Evolutionary conservation across 495 filamentous ascomycete genomes (phyloP), one percentile per base, ranked within the genome.

Genomic region (Podospora appendiculata): DNA sequence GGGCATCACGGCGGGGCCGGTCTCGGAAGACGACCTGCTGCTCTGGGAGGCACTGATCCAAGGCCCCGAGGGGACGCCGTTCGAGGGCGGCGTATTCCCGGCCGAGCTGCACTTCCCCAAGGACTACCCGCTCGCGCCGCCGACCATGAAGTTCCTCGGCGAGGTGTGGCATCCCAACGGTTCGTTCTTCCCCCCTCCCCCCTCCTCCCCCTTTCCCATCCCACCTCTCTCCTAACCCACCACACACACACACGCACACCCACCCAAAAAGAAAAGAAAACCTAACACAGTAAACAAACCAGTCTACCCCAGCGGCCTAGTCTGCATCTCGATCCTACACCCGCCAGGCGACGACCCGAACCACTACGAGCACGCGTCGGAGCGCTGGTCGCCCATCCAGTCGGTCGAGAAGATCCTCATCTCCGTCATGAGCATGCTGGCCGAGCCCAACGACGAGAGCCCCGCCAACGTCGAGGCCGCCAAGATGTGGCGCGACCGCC

Each of bases 261-360:
- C n/a, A n/a, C n/a, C n/a, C n/a, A n/a, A n/a, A n/a, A 33, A 1
- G 16, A 6, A 38, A 32, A 34, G 11, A 16, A 17, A 33, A 25
- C 18, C 41, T 50, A 25, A 45, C 8, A 16, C 12, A n/a, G 25
- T 2, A 19, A 17, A 13, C 10, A 10, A 33, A 25, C 47, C 62
- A 97, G 93, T 98, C 33, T 98, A 98, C 64, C 79, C 88, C 35
- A 88, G 83, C 64, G 93, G 93, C 53, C 75, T 85, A 16, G 93
- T 99, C 53, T 99, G 93, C 71, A 99, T 99, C 55, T 93, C 88
- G 12, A 99, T 99, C 75, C 83, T 99, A 9, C 93, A 99, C 72
- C 86, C 94, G 5, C 93, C 93, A n/a, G 91, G 90, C 57, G 94
- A 99, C 66, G 93, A 99, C 70, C 91, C 93, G 55, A 95, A 95